Evolutionary conservation across 1,284 basidiomycete species (phyloP).

Genomic region (Blastosporella zonata): DNA sequence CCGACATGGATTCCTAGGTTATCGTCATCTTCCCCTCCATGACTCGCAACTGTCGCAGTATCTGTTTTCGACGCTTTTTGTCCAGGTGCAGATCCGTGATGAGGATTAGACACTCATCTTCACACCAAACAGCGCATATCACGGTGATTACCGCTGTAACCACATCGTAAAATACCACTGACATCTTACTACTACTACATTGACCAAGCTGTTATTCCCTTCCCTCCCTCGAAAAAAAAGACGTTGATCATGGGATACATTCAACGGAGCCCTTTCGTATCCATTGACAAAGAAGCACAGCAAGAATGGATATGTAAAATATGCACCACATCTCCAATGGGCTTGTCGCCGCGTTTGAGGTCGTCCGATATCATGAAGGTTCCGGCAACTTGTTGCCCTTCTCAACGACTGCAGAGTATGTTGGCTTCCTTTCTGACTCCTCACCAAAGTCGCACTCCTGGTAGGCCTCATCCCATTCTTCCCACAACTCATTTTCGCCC

Average conservation of each 20-base stretch:
- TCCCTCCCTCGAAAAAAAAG: too few species aligned
- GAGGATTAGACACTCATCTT: neutral
- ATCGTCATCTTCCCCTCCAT: slow-evolving; percentile 84
- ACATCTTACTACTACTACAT: too few species aligned
- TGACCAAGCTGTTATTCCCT: too few species aligned
- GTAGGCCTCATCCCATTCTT: slow-evolving; percentile 13
- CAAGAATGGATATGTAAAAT: too few species aligned
- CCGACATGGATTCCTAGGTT: slow-evolving; percentile 49
- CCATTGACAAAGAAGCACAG: too few species aligned
- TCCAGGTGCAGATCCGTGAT: slow-evolving; percentile 52
- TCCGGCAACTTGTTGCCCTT: too few species aligned
- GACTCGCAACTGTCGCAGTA: slow-evolving; percentile 82
- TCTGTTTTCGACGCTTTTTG: slow-evolving; percentile 88
- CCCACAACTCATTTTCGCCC: slow-evolving; percentile 17
- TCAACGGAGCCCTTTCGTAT: too few species aligned
- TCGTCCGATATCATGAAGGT: too few species aligned
- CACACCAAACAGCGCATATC: neutral
- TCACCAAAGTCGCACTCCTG: neutral
- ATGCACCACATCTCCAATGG: too few species aligned
- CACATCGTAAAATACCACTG: neutral
- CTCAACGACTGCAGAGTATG: slow-evolving; percentile 4
- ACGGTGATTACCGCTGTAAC: neutral
- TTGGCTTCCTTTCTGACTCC: neutral
- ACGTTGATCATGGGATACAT: too few species aligned
- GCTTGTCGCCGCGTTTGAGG: too few species aligned